Evolutionary conservation across 257 asterid genomes (phyloP), one percentile per base, ranked within the genome.

Genomic region (Leonotis leonurus): DNA sequence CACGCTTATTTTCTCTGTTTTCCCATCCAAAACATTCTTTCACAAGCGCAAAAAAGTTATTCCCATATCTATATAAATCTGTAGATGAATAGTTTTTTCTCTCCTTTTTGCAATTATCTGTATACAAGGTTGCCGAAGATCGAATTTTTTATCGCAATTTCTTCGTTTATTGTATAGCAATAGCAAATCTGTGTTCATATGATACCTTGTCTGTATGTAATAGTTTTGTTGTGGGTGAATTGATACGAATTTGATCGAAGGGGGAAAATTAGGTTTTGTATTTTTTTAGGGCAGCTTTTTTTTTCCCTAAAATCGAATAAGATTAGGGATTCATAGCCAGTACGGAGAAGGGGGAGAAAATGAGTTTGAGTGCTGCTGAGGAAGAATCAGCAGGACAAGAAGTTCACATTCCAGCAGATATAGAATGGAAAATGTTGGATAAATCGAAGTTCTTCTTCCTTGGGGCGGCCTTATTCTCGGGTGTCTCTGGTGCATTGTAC

Each of bases 401-500:
- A 66, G 70, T 82, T 27, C 83, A 84, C 62, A 27, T 84, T 43
- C 89, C 95, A 0, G 85, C 85, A 22, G 95, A 87, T 60, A 78
- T 84, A 44, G 86, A 81, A 3, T 87, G 95, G 95, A 43, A 86
- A 58, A 86, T 76, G 95, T 68, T 85, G 65, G 83, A 85, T 21
- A 85, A 85, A 58, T 79, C 91, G n/a, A 85, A 78, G 81, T 88
- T 88, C 67, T 88, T 85, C 80, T 54, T 85, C 74, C 83, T 85
- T 37, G 94, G 96, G 13, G 91, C 94, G 5, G 94, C 82, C 70
- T 67, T 88, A 56, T 88, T 88, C 74, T 83, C 91, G 0, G 91
- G 94, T 43, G 85, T 88, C 26, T 83, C 94, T 1, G 81, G 90
- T 12, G 70, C 81, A 13, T 74, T 88, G 16, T 81, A 88, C 50